phyloP scores from a whole-genome alignment of 768 basidiomycete species.

The Leccinum obscurum region DNA sequence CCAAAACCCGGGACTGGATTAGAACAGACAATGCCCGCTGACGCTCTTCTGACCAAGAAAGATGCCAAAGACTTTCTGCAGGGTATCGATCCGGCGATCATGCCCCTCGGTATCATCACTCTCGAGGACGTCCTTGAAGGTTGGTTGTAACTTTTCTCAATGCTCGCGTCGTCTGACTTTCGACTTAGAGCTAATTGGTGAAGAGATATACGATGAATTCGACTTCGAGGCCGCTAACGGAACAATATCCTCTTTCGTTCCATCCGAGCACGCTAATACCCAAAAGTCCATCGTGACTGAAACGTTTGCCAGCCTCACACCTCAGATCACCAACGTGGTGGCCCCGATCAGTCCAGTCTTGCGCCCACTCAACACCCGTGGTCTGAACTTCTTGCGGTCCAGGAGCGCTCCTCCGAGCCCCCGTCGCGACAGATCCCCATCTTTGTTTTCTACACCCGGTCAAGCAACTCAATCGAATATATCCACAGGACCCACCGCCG shows the following conservation, averaged over 20 bases:
- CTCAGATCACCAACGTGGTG: constrained; percentile 9
- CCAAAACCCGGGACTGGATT: constrained; percentile 41
- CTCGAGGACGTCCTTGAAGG: constrained; percentile 93
- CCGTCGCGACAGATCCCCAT: constrained; percentile 22
- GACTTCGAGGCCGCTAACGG: constrained; percentile 74
- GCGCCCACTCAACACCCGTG: constrained; percentile 46
- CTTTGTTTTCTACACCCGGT: constrained; percentile 7
- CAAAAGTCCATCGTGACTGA: constrained; percentile 32
- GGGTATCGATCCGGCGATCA: constrained; percentile 76
- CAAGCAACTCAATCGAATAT: constrained; percentile 3
- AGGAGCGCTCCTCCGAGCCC: constrained; percentile 61
- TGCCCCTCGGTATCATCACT: constrained; percentile 90
- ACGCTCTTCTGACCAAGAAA: constrained; percentile 76
- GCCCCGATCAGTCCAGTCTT: constrained; percentile 29
- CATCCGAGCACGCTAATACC: constrained; percentile 32
- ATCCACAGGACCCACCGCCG: background rate
- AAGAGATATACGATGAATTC: constrained; percentile 92
- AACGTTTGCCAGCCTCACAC: constrained; percentile 4
- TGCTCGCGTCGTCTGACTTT: constrained; percentile 2
- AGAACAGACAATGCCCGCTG: constrained; percentile 88
- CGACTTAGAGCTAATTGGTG: constrained; percentile 79
- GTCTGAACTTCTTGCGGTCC: constrained; percentile 52
- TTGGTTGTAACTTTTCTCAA: constrained; percentile 24
- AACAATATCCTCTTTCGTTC: constrained; percentile 45
- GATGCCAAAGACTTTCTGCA: constrained; percentile 84